Evolutionary conservation across 495 filamentous ascomycete genomes (phyloP).

Genomic region (Glarea lozoyensis): DNA sequence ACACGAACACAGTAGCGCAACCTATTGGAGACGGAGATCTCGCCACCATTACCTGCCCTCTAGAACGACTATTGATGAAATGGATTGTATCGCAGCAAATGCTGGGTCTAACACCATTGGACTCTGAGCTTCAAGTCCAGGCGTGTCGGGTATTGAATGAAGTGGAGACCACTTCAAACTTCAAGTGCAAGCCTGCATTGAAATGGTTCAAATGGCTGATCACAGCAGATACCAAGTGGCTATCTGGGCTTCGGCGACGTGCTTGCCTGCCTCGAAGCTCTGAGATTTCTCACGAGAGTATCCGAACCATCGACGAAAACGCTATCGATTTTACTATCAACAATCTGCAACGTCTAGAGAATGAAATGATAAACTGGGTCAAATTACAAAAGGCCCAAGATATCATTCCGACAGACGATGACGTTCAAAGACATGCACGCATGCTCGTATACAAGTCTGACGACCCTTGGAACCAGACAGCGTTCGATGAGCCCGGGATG

Average conservation of each 20-base stretch:
- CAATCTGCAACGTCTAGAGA: constrained; percentile 46
- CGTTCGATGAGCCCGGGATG: constrained; percentile 57
- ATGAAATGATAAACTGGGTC: constrained; percentile 49
- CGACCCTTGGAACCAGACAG: constrained; percentile 66
- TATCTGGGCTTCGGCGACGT: constrained; percentile 37
- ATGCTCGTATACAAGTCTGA: constrained; percentile 55
- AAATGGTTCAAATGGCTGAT: constrained; percentile 41
- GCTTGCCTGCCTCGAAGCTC: constrained; percentile 38
- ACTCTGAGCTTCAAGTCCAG: constrained; percentile 41
- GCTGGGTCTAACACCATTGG: constrained; percentile 43
- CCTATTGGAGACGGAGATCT: background rate
- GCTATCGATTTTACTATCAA: constrained; percentile 44
- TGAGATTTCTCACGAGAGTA: constrained; percentile 27
- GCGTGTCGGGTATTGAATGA: constrained; percentile 40
- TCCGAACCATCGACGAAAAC: constrained; percentile 38
- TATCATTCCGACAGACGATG: constrained; percentile 46
- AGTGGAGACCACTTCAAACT: constrained; percentile 33
- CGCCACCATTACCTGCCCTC: constrained; percentile 26
- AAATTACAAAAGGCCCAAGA: constrained; percentile 38
- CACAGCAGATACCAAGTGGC: constrained; percentile 31
- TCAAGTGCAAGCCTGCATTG: constrained; percentile 33
- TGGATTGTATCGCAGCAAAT: constrained; percentile 38
- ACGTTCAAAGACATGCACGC: constrained; percentile 55
- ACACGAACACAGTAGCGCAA: background rate
- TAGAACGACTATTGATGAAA: constrained; percentile 37